These are phyloP conservation scores for Beauveria scarabaeidicola DNA, from an alignment of 2,329 filamentous ascomycete genomes.

Conservation along the genomic window DNA sequence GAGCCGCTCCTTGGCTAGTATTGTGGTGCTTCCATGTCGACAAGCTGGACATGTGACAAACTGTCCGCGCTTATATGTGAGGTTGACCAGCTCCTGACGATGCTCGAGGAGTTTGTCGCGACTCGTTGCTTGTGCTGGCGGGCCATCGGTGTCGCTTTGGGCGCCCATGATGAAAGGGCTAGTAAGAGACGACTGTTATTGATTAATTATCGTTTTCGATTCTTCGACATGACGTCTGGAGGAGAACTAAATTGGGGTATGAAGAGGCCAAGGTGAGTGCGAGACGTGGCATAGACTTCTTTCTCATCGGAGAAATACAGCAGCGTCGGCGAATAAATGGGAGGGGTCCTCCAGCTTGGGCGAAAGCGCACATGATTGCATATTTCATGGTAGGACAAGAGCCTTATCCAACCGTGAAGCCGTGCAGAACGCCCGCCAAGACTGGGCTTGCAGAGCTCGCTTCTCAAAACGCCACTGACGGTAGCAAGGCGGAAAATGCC, in stretches of 20 bases:
- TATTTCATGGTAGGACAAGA: background rate
- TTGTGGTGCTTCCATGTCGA: slow-evolving; percentile 11
- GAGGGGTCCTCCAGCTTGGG: too few relatives aligned
- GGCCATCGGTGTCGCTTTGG: background rate
- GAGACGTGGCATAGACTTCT: background rate
- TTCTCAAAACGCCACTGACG: background rate
- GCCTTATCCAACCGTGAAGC: background rate
- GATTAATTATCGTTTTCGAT: background rate
- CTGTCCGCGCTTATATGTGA: slow-evolving; percentile 11
- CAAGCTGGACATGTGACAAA: slow-evolving; percentile 12
- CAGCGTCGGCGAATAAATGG: background rate
- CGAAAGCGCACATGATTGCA: too few relatives aligned
- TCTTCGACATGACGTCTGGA: background rate
- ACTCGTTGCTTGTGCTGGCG: background rate
- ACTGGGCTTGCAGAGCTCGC: background rate
- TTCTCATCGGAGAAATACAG: background rate
- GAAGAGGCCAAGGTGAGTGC: background rate
- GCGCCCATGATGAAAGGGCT: background rate
- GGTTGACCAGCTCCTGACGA: slow-evolving; percentile 1
- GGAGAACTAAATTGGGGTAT: background rate
- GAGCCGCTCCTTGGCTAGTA: slow-evolving; percentile 10
- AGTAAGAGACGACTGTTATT: background rate
- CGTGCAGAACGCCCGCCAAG: background rate
- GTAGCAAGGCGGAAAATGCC: background rate
- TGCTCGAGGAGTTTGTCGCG: background rate